Percentiles rank a stretch among this genome's conserved stretches.
These are phyloP conservation scores for Stenogyne calaminthoides DNA, from an alignment of 305 asterid species.

Conservation along the genomic window DNA sequence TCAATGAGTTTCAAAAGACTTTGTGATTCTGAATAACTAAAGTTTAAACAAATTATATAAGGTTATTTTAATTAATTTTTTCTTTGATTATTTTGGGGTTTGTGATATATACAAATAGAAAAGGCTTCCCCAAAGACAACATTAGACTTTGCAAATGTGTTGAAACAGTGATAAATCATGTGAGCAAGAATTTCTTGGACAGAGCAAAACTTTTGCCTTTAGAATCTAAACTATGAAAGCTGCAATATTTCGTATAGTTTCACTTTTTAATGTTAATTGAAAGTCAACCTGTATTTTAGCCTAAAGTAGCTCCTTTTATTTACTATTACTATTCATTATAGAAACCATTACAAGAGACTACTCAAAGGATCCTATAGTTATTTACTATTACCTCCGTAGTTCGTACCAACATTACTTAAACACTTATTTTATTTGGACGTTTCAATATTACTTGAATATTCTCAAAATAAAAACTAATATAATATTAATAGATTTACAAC, in stretches of 20 bases:
- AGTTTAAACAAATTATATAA: too few relatives aligned
- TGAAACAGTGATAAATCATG: conserved; percentile 26
- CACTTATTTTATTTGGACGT: too few relatives aligned
- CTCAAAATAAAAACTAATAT: too few relatives aligned
- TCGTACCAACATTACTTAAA: too few relatives aligned
- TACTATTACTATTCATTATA: too few relatives aligned
- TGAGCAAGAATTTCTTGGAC: conserved; percentile 42
- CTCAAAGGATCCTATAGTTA: neutral
- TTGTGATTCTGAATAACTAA: too few relatives aligned
- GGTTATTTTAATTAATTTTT: neutral
- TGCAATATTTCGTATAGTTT: conserved; percentile 32
- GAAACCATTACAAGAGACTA: neutral
- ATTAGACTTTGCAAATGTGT: conserved; percentile 29
- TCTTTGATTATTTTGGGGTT: neutral
- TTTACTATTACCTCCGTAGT: too few relatives aligned
- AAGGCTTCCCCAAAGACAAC: conserved; percentile 33
- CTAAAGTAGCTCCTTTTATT: neutral
- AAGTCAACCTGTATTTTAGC: conserved; percentile 41
- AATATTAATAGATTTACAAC: too few relatives aligned
- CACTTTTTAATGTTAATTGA: conserved; percentile 28
- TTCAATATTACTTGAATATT: too few relatives aligned
- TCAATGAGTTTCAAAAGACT: too few relatives aligned
- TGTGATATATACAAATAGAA: conserved; percentile 8
- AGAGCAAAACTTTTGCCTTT: conserved; percentile 31
- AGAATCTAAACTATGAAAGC: conserved; percentile 39